A percentile compares a stretch with the other conserved stretches of the same genome.
phyloP scores from a whole-genome alignment of 345 rosid species.

The Gossypioides kirkii region DNA sequence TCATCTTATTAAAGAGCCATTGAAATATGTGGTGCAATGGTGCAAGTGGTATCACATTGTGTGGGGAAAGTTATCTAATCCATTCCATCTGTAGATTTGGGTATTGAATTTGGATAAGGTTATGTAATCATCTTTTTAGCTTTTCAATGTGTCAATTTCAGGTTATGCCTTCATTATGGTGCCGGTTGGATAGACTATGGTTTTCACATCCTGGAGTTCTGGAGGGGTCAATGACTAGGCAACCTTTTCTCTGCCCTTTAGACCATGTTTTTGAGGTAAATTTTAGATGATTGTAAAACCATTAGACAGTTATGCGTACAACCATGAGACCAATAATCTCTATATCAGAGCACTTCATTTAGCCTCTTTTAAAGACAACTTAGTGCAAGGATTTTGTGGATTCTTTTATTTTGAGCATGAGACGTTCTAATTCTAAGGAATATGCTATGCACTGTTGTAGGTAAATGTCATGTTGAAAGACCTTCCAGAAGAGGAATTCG shows the following conservation, averaged over 20 bases:
- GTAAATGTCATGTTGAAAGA: constrained; percentile 75
- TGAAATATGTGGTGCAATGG: neutral
- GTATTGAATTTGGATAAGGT: neutral
- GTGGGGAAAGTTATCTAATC: neutral
- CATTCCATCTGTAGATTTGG: constrained; percentile 7
- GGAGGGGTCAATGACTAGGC: constrained; percentile 79
- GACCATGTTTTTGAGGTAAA: constrained; percentile 97
- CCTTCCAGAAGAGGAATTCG: constrained; percentile 75
- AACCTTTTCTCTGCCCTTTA: constrained; percentile 93
- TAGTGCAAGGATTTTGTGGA: neutral
- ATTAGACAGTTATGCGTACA: neutral
- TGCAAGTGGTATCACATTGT: neutral
- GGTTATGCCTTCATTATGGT: constrained; percentile 99
- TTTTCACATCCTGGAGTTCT: constrained; percentile 95
- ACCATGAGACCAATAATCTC: neutral
- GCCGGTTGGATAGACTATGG: constrained; percentile 97
- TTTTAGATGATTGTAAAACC: constrained; percentile 5
- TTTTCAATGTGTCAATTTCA: constrained; percentile 27
- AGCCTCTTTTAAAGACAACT: neutral
- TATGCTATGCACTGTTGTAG: constrained; percentile 42
- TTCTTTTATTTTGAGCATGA: neutral
- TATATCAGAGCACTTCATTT: neutral
- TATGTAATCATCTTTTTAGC: neutral
- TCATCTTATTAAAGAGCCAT: neutral
- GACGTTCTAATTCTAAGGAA: constrained; percentile 1